Base-by-base conservation (phyloP, 192 early-diverging fungal genomes). In the Backusella circina region DNA sequence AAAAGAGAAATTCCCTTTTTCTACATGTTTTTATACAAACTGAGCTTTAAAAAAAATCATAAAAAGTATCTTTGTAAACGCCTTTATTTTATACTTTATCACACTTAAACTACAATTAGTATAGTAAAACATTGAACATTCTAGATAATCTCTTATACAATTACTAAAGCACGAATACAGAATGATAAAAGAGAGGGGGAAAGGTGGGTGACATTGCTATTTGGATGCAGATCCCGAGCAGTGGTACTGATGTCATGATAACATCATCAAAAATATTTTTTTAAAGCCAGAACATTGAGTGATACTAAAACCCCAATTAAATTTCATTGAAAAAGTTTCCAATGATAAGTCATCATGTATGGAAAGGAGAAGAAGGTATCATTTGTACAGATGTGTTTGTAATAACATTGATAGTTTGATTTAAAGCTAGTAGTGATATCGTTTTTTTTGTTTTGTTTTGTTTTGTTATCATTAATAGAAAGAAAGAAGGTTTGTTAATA, bases 221-320 rank as follows among this genome's bases (percentile, higher is more conserved):
- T 18, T 47, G 44, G 44, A 47, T 4, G 44, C n/a, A 68, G 35
- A 36, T 68, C 67, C 67, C 67, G 33, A 68, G 67, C 33, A 36
- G 26, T 16, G 23, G 54, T 8, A 68, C 67, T 68, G 67, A 68
- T 68, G 67, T 68, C 67, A 68, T 68, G 67, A 36, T 36, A 68
- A 38, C 67, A 68, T 68, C 67, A 68, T 71, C 23, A 61, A 26
- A 57, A 57, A 26, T 2, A 57, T 9, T 8, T 23, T 57, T 50
- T 57, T 28, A 57, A 57, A 57, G 23, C 2, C 54, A 57, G 54
- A 18, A 47, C 44, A 5, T 18, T 28, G 21, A 18, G 54, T 57
- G 54, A 10, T 26, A 57, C 54, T 8, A 41, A 23, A 23, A 54
- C 54, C 9, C 54, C 23, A 26, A 26, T 57, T 57, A 26, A 54